These are phyloP conservation scores for Sicyos edulis DNA, from an alignment of 306 rosid genomes.

Conservation along the genomic window DNA sequence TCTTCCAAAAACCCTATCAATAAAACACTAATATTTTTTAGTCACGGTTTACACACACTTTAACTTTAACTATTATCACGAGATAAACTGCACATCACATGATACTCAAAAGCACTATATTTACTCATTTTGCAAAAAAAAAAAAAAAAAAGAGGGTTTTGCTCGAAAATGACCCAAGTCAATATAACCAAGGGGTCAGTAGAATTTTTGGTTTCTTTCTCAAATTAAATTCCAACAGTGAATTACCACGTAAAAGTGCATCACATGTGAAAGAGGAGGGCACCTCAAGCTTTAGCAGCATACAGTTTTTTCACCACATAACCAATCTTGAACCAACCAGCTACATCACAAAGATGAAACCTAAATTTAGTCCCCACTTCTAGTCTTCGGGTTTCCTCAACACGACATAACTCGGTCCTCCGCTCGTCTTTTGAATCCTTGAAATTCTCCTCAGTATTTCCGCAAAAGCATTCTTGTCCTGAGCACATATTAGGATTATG, in stretches of 20 bases:
- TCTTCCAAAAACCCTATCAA: background rate
- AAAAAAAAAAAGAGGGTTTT: no score
- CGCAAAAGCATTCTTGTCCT: slow-evolving; percentile 90
- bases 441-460: slow-evolving; percentile 80
- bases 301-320: background rate
- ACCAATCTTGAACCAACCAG: background rate
- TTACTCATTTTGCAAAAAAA: no score
- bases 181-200: background rate
- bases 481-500: slow-evolving; percentile 29
- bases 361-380: background rate
- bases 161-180: background rate
- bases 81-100: no score
- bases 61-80: no score
- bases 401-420: slow-evolving; percentile 64
- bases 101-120: no score
- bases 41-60: no score
- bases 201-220: background rate
- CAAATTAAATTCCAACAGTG: background rate
- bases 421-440: slow-evolving; percentile 73
- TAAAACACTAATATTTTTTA: no score
- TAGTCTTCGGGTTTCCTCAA: slow-evolving; percentile 38
- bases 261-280: background rate
- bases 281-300: background rate
- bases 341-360: background rate
- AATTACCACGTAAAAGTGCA: background rate